Conservation (phyloP, 2,329 filamentous ascomycete species). For the Diaporthe capsici region DNA sequence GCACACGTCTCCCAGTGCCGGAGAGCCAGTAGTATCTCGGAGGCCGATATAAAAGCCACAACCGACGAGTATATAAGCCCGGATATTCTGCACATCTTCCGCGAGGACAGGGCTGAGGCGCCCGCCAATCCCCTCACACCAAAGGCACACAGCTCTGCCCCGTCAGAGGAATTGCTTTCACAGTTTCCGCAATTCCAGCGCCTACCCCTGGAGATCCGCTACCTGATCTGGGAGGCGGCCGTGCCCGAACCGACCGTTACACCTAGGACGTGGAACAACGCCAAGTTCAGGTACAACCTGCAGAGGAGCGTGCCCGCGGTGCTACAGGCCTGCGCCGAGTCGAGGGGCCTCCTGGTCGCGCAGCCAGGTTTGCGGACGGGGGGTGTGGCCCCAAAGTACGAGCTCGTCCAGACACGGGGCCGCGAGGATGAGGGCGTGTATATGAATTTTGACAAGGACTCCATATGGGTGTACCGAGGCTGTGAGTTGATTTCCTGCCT, state of each 20-base stretch:
- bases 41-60: background rate
- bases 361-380: background rate
- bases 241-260: slow-evolving; percentile 35
- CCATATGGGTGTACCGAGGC: slow-evolving; percentile 41
- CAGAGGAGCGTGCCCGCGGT: slow-evolving; percentile 36
- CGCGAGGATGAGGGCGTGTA: slow-evolving; percentile 39
- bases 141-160: background rate
- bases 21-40: background rate
- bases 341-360: slow-evolving; percentile 37
- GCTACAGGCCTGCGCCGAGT: slow-evolving; percentile 42
- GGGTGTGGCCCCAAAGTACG: slow-evolving; percentile 6
- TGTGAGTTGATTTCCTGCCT: slow-evolving; percentile 20
- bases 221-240: slow-evolving; percentile 41
- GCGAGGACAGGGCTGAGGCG: slow-evolving; percentile 17
- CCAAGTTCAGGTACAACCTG: slow-evolving; percentile 38
- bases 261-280: slow-evolving; percentile 41
- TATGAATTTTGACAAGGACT: slow-evolving; percentile 40
- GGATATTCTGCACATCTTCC: slow-evolving; percentile 39
- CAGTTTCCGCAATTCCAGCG: slow-evolving; percentile 35
- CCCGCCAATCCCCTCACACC: background rate
- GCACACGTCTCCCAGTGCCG: background rate
- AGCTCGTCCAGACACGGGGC: slow-evolving; percentile 34
- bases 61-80: slow-evolving; percentile 29
- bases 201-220: slow-evolving; percentile 37
- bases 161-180: background rate